These are phyloP conservation scores for Garcia nutans DNA, from an alignment of 345 rosid genomes.

Conservation along the genomic window DNA sequence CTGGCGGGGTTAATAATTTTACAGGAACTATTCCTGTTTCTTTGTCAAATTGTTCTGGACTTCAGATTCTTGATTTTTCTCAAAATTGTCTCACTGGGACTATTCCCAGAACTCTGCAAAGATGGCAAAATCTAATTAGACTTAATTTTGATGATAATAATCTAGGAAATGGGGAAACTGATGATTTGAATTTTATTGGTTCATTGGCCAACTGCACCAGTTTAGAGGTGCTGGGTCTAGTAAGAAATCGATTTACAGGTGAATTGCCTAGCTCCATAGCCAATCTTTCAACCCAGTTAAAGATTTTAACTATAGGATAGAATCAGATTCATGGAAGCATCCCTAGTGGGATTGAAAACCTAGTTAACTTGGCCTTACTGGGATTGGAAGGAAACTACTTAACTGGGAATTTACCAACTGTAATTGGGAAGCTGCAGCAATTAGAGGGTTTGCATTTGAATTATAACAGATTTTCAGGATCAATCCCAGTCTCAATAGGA, in stretches of 20 bases:
- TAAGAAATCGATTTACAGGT: slow-evolving; percentile 21
- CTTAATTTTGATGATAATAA: slow-evolving; percentile 28
- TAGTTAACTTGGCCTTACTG: slow-evolving; percentile 8
- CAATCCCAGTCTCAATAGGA: slow-evolving; percentile 21
- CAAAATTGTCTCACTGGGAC: slow-evolving; percentile 19
- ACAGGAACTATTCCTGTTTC: slow-evolving; percentile 28
- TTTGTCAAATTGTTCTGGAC: slow-evolving; percentile 28
- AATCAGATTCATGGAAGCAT: slow-evolving; percentile 22
- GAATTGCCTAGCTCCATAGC: slow-evolving; percentile 26
- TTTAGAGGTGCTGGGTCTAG: slow-evolving; percentile 25
- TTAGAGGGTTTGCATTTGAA: not conserved
- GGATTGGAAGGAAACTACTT: slow-evolving; percentile 25
- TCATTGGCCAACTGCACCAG: slow-evolving; percentile 28
- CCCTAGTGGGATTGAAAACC: slow-evolving; percentile 20
- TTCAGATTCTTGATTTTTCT: slow-evolving; percentile 29
- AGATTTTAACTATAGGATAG: not conserved
- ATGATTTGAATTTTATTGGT: slow-evolving; percentile 25
- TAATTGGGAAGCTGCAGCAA: slow-evolving; percentile 23
- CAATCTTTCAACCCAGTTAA: slow-evolving; percentile 22
- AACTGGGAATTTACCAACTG: slow-evolving; percentile 23
- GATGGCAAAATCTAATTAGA: slow-evolving; percentile 17
- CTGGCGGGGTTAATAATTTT: slow-evolving; percentile 30
- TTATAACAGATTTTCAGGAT: slow-evolving; percentile 18
- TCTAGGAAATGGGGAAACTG: slow-evolving; percentile 22
- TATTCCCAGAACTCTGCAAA: slow-evolving; percentile 17